These are phyloP conservation scores for Colletotrichum sansevieriae DNA, from an alignment of 2,329 filamentous ascomycete genomes.

Conservation along the genomic window DNA sequence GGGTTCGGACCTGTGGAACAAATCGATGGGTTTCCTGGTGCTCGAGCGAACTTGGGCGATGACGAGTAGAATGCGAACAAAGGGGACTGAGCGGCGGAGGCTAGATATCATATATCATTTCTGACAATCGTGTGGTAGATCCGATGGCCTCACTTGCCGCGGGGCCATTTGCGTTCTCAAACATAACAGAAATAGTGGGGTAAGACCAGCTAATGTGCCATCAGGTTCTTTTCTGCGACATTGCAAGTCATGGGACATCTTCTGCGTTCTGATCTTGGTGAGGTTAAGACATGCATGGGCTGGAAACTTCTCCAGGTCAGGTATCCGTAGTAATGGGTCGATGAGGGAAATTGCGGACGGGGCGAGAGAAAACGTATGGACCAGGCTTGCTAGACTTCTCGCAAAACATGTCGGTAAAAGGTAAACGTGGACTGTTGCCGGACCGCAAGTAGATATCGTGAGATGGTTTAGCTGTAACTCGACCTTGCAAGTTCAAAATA, in stretches of 20 bases:
- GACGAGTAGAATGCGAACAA: constrained; percentile 29
- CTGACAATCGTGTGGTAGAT: constrained; percentile 35
- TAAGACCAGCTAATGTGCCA: constrained; percentile 9
- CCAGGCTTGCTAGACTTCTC: constrained; percentile 14
- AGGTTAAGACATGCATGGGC: constrained; percentile 38
- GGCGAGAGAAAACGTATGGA: constrained; percentile 26
- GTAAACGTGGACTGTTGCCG: constrained; percentile 5
- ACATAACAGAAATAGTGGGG: constrained; percentile 31
- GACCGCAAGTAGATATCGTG: not conserved
- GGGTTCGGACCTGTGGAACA: constrained; percentile 27
- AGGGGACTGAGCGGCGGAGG: constrained; percentile 35
- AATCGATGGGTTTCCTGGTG: constrained; percentile 19
- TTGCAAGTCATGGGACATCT: constrained; percentile 29
- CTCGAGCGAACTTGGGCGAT: constrained; percentile 9
- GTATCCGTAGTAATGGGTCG: constrained; percentile 30
- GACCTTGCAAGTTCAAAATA: not conserved
- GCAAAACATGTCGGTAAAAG: constrained; percentile 12
- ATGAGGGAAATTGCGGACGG: constrained; percentile 34
- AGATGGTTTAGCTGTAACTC: constrained; percentile 10
- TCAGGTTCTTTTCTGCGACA: constrained; percentile 30
- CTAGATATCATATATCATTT: constrained; percentile 40
- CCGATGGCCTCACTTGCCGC: constrained; percentile 24
- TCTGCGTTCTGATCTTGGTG: constrained; percentile 14
- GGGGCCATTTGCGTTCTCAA: constrained; percentile 29
- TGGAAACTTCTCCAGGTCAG: constrained; percentile 20